Percentiles rank a stretch among this genome's conserved stretches.
phyloP scores from a whole-genome alignment of 495 filamentous ascomycete genomes.

The Penicillium pulvis region DNA sequence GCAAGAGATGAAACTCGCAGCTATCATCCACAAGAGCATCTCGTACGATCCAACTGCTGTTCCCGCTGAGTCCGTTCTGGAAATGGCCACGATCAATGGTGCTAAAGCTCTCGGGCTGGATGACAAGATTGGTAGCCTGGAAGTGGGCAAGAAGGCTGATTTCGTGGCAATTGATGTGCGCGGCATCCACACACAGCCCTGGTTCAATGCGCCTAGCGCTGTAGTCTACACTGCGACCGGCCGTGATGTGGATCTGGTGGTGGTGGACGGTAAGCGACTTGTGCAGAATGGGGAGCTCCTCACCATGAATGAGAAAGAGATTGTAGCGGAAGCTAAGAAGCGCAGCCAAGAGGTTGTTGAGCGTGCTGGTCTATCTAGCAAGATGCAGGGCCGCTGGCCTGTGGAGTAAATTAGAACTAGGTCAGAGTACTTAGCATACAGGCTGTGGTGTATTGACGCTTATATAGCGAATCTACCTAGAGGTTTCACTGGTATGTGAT shows the following conservation, averaged over 20 bases:
- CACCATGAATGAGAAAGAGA: slow-evolving; percentile 38
- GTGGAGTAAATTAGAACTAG: slow-evolving; percentile 16
- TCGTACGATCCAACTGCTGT: slow-evolving; percentile 48
- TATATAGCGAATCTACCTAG: no score
- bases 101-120: slow-evolving; percentile 54
- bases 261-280: slow-evolving; percentile 49
- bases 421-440: neutral
- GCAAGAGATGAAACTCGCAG: slow-evolving; percentile 55
- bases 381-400: slow-evolving; percentile 44
- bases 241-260: slow-evolving; percentile 49
- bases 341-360: slow-evolving; percentile 43
- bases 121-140: slow-evolving; percentile 49
- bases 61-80: slow-evolving; percentile 50
- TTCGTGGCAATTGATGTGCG: slow-evolving; percentile 52
- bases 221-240: slow-evolving; percentile 53
- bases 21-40: slow-evolving; percentile 52
- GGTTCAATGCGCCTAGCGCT: slow-evolving; percentile 45
- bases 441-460: no score
- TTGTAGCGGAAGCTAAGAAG: slow-evolving; percentile 36
- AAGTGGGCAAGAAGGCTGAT: slow-evolving; percentile 57
- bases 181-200: slow-evolving; percentile 35
- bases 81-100: slow-evolving; percentile 55
- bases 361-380: slow-evolving; percentile 40
- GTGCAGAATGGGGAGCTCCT: slow-evolving; percentile 39
- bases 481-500: no score